Base-by-base conservation (phyloP, 352 stramenopile species). In the Phytophthora lateralis region DNA sequence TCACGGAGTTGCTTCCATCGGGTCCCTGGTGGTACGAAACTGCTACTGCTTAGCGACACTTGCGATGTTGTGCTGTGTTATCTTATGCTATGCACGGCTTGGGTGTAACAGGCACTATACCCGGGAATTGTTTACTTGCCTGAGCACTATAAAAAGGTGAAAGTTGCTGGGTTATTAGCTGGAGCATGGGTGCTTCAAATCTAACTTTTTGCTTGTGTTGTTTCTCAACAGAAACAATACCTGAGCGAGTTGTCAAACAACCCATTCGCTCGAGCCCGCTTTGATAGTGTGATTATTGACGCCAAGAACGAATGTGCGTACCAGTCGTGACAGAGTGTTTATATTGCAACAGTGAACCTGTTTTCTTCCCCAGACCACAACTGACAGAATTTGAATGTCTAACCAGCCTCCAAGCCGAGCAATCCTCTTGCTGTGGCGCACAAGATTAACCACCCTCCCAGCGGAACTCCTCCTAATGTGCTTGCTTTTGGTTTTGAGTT, bases 211-310 rank as follows among this genome's bases (percentile, higher is more conserved):
- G 4, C 10, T 51, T 4, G 15, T 30, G 1, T 47, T 54, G n/a
- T n/a, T n/a, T n/a, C n/a, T n/a, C n/a, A n/a, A n/a, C n/a, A 77
- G 73, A 66, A 78, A 35, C 69, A 93, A 44, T 73, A 88, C 30
- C 41, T 96, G 30, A 66, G 74, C 32, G 76, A 91, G 20, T 66
- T 96, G 29, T 83, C 85, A 6, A 80, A 91, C 63, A 96, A 96
- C 51, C 57, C 73, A 15, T 96, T 78, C 51, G 85, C 87, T 20
- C 76, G 87, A 30, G 85, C 85, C 17, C 83, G 87, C 7, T 96
- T 96, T 48, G 87, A 96, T 70, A 91, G 87, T 69, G 80, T 91
- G 15, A 89, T 96, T 47, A 94, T 96, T 57, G 80, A 96, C 38
- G 87, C 80, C 42, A 93, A 91, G 54, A 81, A 88, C 56, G 80